Conservation (phyloP, 164 flowering plant genomes). For the Stephania japonica region DNA sequence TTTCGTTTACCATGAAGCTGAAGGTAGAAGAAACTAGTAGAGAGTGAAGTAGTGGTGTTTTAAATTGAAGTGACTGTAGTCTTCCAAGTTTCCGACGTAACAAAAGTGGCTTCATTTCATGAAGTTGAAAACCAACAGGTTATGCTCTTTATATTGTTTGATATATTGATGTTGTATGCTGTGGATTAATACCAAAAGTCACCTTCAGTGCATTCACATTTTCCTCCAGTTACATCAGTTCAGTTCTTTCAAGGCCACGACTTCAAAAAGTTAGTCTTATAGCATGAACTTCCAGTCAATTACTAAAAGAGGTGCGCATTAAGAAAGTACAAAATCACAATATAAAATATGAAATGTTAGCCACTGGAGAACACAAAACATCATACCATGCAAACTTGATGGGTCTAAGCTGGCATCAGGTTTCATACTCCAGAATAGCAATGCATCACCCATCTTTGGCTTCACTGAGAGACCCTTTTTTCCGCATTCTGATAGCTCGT, state of each 20-base stretch:
- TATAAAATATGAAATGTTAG: neutral
- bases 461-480: slow-evolving; percentile 72
- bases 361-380: neutral
- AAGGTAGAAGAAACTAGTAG: neutral
- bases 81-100: neutral
- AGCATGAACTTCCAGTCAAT: neutral
- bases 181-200: neutral
- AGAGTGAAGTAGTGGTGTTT: neutral
- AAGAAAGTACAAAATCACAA: neutral
- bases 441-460: slow-evolving; percentile 88
- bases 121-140: neutral
- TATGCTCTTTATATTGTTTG: neutral
- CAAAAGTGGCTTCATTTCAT: neutral
- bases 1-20: neutral
- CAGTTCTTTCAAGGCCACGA: neutral
- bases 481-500: slow-evolving; percentile 82
- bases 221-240: neutral
- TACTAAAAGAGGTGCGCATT: neutral
- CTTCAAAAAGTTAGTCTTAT: neutral
- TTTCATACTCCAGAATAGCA: slow-evolving; percentile 95
- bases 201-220: neutral
- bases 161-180: neutral
- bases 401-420: slow-evolving; percentile 89
- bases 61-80: neutral
- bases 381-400: slow-evolving; percentile 82